Evolutionary conservation across 108 stramenopile genomes (phyloP), one percentile per base, ranked within the genome.

Genomic region (Nannochloropsis gaditana): DNA sequence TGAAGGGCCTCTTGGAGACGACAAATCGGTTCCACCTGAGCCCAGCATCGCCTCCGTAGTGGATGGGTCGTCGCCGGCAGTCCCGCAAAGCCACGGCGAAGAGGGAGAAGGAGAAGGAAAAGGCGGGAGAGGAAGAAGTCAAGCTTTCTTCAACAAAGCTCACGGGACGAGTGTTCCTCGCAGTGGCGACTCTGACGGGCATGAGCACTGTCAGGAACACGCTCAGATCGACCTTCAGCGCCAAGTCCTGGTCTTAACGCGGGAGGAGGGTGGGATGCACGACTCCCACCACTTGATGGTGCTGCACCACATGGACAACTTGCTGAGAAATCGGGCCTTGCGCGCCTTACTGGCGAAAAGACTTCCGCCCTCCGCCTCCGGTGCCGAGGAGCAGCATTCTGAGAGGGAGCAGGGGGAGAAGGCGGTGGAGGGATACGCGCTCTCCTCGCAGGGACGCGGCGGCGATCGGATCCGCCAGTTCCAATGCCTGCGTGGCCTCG

Each of bases 401-500:
- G 31, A 31, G 59, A 4, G 59, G 59, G 19, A 73, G 59, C 59
- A 73, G 6, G 31, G 2, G 59, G 59, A 6, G 59, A 5, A n/a
- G 8, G 59, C 8, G 59, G 4, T 73, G 59, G 59, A n/a, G 59
- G 59, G 15, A n/a, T 31, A 6, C 3, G 15, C 59, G 59, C 19
- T n/a, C 19, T 73, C 8, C 59, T 73, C 59, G 5, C 15, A n/a
- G 59, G 59, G 59, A 73, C 15, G 59, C 19, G 59, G 2, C 15
- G 59, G n/a, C n/a, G 59, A 73, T 3, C 59, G 59, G n/a, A 73
- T 3, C 8, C 59, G 6, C 19, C 59, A 73, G 4, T 73, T 73
- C n/a, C 59, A 73, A n/a, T 73, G 59, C n/a, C n/a, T 73, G 59
- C 59, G 59, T 73, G n/a, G 15, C n/a, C n/a, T 73, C 19, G 59